These are phyloP conservation scores for Pulveroboletus ridleyi DNA, from an alignment of 1,284 basidiomycete species.

Conservation along the genomic window DNA sequence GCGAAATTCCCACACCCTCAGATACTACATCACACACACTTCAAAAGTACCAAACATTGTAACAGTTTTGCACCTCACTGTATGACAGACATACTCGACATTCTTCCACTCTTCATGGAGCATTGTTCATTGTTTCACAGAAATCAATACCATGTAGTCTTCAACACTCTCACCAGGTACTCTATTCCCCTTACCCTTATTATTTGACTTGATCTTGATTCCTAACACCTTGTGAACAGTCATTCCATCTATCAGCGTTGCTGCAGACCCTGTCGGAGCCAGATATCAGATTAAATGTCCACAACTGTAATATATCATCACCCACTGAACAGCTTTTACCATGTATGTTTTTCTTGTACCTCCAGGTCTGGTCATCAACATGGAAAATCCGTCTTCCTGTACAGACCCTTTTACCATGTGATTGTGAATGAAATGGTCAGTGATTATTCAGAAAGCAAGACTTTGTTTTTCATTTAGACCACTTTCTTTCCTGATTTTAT, in stretches of 20 bases:
- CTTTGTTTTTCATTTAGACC: slow-evolving; percentile 8
- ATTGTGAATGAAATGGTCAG: background rate
- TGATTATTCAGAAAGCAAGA: background rate
- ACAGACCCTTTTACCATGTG: background rate
- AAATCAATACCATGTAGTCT: background rate
- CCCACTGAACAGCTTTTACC: background rate
- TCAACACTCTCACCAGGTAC: background rate
- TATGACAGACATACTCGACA: background rate
- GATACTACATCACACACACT: too few relatives aligned
- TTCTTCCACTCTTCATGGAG: slow-evolving; percentile 14
- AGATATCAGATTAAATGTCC: slow-evolving; percentile 10
- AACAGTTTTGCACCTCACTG: too few relatives aligned
- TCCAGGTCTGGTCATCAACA: slow-evolving; percentile 15
- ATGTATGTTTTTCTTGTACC: slow-evolving; percentile 13
- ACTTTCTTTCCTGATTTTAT: too few relatives aligned
- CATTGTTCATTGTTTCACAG: background rate
- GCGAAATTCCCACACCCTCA: too few relatives aligned
- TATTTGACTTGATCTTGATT: slow-evolving; percentile 12
- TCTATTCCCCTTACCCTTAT: slow-evolving; percentile 10
- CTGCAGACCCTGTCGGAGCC: slow-evolving; percentile 12
- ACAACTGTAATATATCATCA: slow-evolving; percentile 12
- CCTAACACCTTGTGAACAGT: slow-evolving; percentile 3
- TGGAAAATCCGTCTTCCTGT: background rate
- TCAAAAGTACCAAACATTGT: too few relatives aligned
- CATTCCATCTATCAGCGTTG: slow-evolving; percentile 6